These are phyloP conservation scores for Fusarium sp. DNA, from an alignment of 2,329 filamentous ascomycete genomes.

Conservation along the genomic window DNA sequence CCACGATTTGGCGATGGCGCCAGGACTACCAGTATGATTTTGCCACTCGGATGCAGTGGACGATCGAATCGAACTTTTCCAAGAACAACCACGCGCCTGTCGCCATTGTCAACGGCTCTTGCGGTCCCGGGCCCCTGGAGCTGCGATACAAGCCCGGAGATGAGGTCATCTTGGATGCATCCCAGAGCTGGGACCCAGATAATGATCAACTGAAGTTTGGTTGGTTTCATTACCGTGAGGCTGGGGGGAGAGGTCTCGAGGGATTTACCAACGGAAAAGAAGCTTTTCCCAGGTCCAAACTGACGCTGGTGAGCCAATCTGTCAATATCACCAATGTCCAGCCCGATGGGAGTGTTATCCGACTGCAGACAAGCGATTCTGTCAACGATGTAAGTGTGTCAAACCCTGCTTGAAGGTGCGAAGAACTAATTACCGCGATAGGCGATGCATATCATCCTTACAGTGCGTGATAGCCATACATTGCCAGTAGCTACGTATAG, in stretches of 20 bases:
- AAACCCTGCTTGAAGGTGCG: background rate
- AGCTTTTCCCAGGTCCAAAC: background rate
- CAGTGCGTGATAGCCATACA: background rate
- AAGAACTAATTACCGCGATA: background rate
- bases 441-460: background rate
- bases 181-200: background rate
- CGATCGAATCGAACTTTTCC: slow-evolving; percentile 6
- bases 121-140: background rate
- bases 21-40: slow-evolving; percentile 54
- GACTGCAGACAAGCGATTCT: background rate
- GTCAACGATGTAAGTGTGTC: background rate
- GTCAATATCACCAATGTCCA: background rate
- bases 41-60: slow-evolving; percentile 54
- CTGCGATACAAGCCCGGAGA: background rate
- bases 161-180: background rate
- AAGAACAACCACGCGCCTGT: background rate
- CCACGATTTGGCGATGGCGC: slow-evolving; percentile 55
- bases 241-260: background rate
- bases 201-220: background rate
- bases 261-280: slow-evolving; percentile 1
- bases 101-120: background rate
- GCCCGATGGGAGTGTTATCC: background rate
- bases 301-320: background rate
- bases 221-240: slow-evolving; percentile 1
- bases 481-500: background rate